These are phyloP conservation scores for Trichoderma lentiforme DNA, from an alignment of 2,329 filamentous ascomycete genomes.

Conservation along the genomic window DNA sequence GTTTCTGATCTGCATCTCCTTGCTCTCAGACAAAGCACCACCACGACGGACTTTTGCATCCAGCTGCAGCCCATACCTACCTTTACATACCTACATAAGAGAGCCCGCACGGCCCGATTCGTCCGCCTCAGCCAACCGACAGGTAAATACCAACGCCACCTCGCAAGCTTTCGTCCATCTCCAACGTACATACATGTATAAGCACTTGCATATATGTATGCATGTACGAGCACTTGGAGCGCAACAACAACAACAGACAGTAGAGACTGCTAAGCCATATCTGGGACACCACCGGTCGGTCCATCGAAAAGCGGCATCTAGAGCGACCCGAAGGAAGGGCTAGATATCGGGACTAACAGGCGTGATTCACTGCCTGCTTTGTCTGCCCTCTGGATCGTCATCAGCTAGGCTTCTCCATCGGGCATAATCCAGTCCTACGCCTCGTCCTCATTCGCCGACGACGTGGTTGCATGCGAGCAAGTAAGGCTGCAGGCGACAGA, in stretches of 20 bases:
- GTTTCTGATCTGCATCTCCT: background rate
- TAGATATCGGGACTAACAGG: slow-evolving; percentile 2
- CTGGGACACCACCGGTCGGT: slow-evolving; percentile 1
- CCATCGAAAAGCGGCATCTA: slow-evolving; percentile 13
- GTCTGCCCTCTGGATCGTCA: slow-evolving; percentile 4
- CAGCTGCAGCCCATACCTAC: slow-evolving; percentile 1
- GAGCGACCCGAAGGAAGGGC: slow-evolving; percentile 14
- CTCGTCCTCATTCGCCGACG: slow-evolving; percentile 7
- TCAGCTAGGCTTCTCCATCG: slow-evolving; percentile 15
- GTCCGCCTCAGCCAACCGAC: background rate
- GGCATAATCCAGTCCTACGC: slow-evolving; percentile 7
- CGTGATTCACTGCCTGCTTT: slow-evolving; percentile 1
- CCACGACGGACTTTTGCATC: background rate
- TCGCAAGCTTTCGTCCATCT: slow-evolving; percentile 5
- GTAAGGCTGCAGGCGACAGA: slow-evolving; percentile 18
- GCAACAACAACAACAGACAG: background rate
- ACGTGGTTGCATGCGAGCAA: slow-evolving; percentile 4
- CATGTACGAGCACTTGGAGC: background rate
- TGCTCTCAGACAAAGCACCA: background rate
- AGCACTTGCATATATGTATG: slow-evolving; percentile 13
- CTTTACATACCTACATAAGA: background rate
- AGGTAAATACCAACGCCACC: background rate
- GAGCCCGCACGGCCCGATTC: slow-evolving; percentile 3
- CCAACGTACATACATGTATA: slow-evolving; percentile 12
- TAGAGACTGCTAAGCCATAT: background rate